Evolutionary conservation across 495 filamentous ascomycete species (phyloP).

Genomic region (Elaphomyces granulatus): DNA sequence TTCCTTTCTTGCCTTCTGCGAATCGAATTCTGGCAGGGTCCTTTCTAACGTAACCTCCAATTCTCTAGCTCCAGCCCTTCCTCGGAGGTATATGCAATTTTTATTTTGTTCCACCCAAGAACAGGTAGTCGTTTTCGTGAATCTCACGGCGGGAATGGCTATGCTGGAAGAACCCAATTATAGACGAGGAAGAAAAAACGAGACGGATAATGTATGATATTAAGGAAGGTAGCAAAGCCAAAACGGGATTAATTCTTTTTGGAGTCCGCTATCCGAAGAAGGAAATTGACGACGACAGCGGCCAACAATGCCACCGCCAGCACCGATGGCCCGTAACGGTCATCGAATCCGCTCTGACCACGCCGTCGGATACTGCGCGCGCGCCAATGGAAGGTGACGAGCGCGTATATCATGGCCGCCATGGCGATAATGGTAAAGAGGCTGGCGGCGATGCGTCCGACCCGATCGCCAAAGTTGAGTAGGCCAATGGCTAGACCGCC

Average conservation of each 20-base stretch:
- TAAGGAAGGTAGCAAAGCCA: conserved; percentile 5
- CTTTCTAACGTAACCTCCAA: no score
- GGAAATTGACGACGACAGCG: conserved; percentile 88
- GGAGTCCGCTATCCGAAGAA: conserved; percentile 57
- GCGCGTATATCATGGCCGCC: conserved; percentile 87
- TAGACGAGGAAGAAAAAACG: not conserved
- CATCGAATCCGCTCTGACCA: conserved; percentile 91
- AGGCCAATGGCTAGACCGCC: conserved; percentile 91
- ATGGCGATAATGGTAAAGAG: conserved; percentile 93
- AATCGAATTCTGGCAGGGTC: no score
- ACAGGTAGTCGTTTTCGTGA: no score
- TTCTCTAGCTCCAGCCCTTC: no score
- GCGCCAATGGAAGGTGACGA: conserved; percentile 92
- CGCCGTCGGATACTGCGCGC: conserved; percentile 82
- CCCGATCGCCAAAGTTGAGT: conserved; percentile 91
- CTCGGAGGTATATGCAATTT: no score
- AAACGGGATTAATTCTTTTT: conserved; percentile 10
- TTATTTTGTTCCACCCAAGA: no score
- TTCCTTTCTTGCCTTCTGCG: no score
- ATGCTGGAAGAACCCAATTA: no score
- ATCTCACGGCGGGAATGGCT: no score
- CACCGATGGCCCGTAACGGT: conserved; percentile 83
- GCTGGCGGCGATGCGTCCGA: conserved; percentile 81
- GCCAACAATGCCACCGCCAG: conserved; percentile 69
- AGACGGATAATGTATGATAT: not conserved